Percentiles rank a stretch among this genome's conserved stretches.
phyloP scores from a whole-genome alignment of 352 stramenopile genomes.

The Phytopythium delawarense region DNA sequence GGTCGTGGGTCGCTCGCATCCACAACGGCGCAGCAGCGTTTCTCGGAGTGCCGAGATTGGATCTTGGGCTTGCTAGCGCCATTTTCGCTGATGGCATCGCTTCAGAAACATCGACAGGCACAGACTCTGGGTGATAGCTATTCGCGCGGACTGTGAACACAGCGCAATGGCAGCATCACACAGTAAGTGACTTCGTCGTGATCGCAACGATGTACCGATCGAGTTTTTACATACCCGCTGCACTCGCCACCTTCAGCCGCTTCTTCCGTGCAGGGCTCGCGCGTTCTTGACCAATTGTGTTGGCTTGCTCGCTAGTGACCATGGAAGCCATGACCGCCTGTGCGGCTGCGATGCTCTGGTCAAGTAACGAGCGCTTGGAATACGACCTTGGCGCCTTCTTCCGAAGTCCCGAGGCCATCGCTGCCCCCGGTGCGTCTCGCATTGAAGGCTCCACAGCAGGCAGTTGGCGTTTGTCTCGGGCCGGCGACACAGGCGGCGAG shows the following conservation, averaged over 20 bases:
- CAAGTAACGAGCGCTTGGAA: slow-evolving; percentile 9
- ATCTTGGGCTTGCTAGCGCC: background rate
- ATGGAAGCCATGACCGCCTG: slow-evolving; percentile 11
- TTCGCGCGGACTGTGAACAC: background rate
- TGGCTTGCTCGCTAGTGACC: slow-evolving; percentile 2
- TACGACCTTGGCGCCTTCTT: slow-evolving; percentile 8
- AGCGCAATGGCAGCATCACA: background rate
- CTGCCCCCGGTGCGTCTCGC: too few species aligned
- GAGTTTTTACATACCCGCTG: background rate
- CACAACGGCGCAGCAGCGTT: background rate
- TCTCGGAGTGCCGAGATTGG: background rate
- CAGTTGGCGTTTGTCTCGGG: background rate
- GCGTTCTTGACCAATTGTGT: background rate
- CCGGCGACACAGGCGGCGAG: background rate
- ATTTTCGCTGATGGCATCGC: background rate
- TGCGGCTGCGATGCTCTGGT: slow-evolving; percentile 14
- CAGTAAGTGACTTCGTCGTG: background rate
- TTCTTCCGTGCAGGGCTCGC: background rate
- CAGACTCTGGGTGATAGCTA: background rate
- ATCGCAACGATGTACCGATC: too few species aligned
- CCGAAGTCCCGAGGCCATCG: background rate
- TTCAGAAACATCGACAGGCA: background rate
- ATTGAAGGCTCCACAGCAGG: background rate
- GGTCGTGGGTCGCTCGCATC: background rate
- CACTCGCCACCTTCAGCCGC: background rate